These are phyloP conservation scores for Gaillardinia entomophila DNA, from an alignment of 805 yeast genomes.

Conservation along the genomic window DNA sequence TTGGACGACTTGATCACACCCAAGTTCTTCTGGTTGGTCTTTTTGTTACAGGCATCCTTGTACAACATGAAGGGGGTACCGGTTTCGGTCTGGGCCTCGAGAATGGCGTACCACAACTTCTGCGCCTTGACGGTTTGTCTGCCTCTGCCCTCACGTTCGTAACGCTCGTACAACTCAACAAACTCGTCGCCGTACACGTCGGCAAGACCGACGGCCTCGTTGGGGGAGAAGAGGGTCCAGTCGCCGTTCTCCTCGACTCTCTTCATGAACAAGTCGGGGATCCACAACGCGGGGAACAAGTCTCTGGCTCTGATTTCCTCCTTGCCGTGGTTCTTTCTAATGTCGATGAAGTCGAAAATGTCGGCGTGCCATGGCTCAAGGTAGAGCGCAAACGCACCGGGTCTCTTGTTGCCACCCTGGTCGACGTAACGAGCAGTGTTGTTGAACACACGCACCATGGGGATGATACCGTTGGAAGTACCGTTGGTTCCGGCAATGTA, in stretches of 20 bases:
- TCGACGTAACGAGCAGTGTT: constrained; percentile 61
- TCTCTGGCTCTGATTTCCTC: constrained; percentile 61
- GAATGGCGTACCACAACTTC: constrained; percentile 54
- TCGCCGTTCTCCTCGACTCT: constrained; percentile 50
- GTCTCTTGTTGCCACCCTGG: constrained; percentile 63
- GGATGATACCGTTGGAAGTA: constrained; percentile 57
- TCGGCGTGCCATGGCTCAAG: constrained; percentile 63
- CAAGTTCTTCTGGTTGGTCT: constrained; percentile 56
- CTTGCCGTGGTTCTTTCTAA: constrained; percentile 59
- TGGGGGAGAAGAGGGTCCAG: constrained; percentile 57
- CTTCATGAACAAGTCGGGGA: constrained; percentile 58
- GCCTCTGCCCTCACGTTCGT: constrained; percentile 48
- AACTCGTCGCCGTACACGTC: constrained; percentile 55
- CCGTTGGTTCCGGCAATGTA: constrained; percentile 61
- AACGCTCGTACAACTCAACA: constrained; percentile 43
- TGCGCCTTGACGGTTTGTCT: constrained; percentile 49
- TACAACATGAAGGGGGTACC: constrained; percentile 63
- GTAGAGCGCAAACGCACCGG: constrained; percentile 59
- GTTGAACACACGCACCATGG: constrained; percentile 59
- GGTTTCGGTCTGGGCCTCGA: constrained; percentile 61
- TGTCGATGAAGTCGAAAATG: constrained; percentile 52
- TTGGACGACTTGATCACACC: constrained; percentile 57
- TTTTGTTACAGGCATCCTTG: constrained; percentile 56
- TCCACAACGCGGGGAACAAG: constrained; percentile 59
- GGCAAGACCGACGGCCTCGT: constrained; percentile 52